Conservation (phyloP, 2,329 filamentous ascomycete species). For the Fusarium euwallaceae region DNA sequence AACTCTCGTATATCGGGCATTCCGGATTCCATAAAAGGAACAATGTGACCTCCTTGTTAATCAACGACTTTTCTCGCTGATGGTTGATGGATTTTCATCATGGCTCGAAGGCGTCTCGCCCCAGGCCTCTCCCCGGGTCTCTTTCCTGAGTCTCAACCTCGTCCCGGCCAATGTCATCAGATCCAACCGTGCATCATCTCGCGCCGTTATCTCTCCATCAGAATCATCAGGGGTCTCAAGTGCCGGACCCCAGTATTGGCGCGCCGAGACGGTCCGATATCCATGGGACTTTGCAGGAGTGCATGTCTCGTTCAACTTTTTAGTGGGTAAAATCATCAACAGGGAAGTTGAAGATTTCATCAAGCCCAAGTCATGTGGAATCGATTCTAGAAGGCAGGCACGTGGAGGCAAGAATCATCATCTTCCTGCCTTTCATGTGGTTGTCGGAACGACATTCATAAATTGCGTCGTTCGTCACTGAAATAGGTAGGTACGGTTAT, state of each 20-base stretch:
- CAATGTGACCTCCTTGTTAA: constrained; percentile 1
- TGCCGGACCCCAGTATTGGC: constrained; percentile 16
- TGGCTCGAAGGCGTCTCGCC: constrained; percentile 4
- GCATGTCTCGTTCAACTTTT: constrained; percentile 30
- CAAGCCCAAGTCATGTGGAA: constrained; percentile 3
- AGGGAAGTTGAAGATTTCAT: constrained; percentile 1
- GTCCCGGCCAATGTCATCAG: not conserved
- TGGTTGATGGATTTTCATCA: not conserved
- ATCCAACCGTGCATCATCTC: not conserved
- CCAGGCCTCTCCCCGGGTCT: constrained; percentile 17
- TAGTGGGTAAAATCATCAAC: constrained; percentile 18
- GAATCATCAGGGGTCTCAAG: constrained; percentile 23
- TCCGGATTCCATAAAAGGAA: constrained; percentile 5
- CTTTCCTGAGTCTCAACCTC: constrained; percentile 18
- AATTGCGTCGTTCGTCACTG: not conserved
- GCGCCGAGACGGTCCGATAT: constrained; percentile 40
- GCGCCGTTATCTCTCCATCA: constrained; percentile 4
- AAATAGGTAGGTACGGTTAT: not conserved
- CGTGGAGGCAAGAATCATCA: not conserved
- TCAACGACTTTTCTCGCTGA: not conserved
- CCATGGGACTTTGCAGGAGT: constrained; percentile 11
- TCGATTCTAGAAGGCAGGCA: constrained; percentile 11
- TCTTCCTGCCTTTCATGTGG: not conserved
- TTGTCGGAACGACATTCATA: not conserved
- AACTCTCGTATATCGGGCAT: not conserved